Evolutionary conservation across 2,329 filamentous ascomycete species (phyloP), one percentile per base, ranked within the genome.

Genomic region (Trichoderma breve): DNA sequence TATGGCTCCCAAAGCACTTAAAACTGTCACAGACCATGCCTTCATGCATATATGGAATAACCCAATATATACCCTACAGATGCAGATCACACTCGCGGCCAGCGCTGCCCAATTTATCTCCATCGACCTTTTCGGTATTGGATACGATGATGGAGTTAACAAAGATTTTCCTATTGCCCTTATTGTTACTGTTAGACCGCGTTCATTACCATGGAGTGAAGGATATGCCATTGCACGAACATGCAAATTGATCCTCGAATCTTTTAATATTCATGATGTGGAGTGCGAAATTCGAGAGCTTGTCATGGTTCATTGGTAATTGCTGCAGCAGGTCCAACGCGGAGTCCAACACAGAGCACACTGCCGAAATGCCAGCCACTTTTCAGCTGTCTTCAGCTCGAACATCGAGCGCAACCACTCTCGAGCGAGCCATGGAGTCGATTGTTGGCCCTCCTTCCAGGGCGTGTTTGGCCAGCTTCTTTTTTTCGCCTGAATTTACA

Each of bases 271-370:
- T 57, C 0, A 14, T 8, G n/a, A 43, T 14, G 32, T 70, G 14
- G 36, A 70, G 15, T 70, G 67, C 32, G 67, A 70, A 51, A 64
- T 70, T 28, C 58, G 67, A n/a, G n/a, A n/a, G n/a, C n/a, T n/a
- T n/a, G n/a, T n/a, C n/a, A n/a, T n/a, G n/a, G n/a, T n/a, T n/a
- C n/a, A n/a, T n/a, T n/a, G n/a, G n/a, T n/a, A n/a, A n/a, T 12
- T 51, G 36, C 9, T 47, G 39, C 18, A n/a, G 39, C 18, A n/a
- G 1, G 3, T 5, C 18, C 39, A 47, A 18, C 18, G 15, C 26
- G 2, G 39, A 47, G 15, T n/a, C 18, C 39, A 47, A 2, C 6
- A 39, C 26, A 18, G 30, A 18, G 5, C 11, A 7, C 6, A 11
- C 26, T 12, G 0, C 28, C 18, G 6, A 57, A 30, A 28, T 6